Evolutionary conservation across 1,284 basidiomycete genomes (phyloP).

Genomic region (Apiotrichum gracile): DNA sequence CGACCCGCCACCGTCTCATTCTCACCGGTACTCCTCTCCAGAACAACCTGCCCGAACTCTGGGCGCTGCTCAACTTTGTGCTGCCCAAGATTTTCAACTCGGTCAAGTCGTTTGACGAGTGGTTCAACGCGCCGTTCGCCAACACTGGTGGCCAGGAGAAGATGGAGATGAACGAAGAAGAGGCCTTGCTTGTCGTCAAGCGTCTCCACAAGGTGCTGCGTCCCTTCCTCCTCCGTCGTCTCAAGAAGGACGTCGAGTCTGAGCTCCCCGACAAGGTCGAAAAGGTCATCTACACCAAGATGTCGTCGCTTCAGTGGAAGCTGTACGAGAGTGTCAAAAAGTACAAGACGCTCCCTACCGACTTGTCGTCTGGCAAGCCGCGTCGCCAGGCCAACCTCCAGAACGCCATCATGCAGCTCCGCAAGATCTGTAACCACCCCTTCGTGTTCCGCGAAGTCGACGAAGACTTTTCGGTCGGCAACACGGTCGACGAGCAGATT

Average conservation of each 20-base stretch:
- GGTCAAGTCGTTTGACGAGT: slow-evolving; percentile 98
- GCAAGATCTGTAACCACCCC: slow-evolving; percentile 98
- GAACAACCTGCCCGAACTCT: slow-evolving; percentile 97
- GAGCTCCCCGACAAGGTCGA: slow-evolving; percentile 99
- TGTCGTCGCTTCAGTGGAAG: slow-evolving; percentile 91
- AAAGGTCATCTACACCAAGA: slow-evolving; percentile 97
- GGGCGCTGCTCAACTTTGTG: slow-evolving; percentile 97
- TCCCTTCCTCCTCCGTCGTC: slow-evolving; percentile 88
- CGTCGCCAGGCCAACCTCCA: slow-evolving; percentile 55
- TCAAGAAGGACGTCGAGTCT: slow-evolving; percentile 98
- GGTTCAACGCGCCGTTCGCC: slow-evolving; percentile 99
- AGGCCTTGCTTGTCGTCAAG: slow-evolving; percentile 93
- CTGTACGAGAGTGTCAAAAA: slow-evolving; percentile 85
- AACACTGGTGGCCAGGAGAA: slow-evolving; percentile 90
- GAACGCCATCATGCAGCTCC: slow-evolving; percentile 98
- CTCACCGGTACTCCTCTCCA: slow-evolving; percentile 97
- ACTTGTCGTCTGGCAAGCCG: slow-evolving; percentile 43
- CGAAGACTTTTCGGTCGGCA: slow-evolving; percentile 51
- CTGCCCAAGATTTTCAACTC: slow-evolving; percentile 99
- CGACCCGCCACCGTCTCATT: slow-evolving; percentile 89
- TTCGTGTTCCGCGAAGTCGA: slow-evolving; percentile 96
- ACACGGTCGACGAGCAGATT: slow-evolving; percentile 73
- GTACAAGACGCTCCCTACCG: slow-evolving; percentile 54
- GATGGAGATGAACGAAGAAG: slow-evolving; percentile 99
- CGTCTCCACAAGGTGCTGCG: slow-evolving; percentile 97